These are phyloP conservation scores for Calonectria crousiana DNA, from an alignment of 2,329 filamentous ascomycete species.

Conservation along the genomic window DNA sequence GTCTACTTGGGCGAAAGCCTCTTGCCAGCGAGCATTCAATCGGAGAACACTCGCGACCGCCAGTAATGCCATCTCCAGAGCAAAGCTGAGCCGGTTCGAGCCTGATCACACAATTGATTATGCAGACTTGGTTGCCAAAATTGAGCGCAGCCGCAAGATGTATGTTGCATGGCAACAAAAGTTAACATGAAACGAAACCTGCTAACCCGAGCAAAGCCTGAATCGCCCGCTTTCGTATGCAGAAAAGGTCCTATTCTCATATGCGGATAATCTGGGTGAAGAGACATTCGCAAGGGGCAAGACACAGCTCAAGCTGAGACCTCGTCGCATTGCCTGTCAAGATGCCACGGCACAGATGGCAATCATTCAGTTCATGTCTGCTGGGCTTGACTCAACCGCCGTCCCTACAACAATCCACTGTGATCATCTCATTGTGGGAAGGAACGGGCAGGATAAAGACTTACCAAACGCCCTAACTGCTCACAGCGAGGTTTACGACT, in stretches of 20 bases:
- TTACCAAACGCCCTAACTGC: slow-evolving; percentile 88
- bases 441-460: slow-evolving; percentile 94
- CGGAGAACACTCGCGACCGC: not conserved
- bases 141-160: not conserved
- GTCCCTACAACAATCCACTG: slow-evolving; percentile 98
- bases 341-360: slow-evolving; percentile 99
- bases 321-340: slow-evolving; percentile 98
- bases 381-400: slow-evolving; percentile 93
- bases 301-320: slow-evolving; percentile 96
- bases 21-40: not conserved
- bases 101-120: not conserved
- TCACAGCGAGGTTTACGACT: slow-evolving; percentile 99
- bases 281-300: slow-evolving; percentile 96
- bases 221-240: slow-evolving; percentile 94
- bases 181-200: not conserved
- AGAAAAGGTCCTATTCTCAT: slow-evolving; percentile 99
- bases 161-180: not conserved
- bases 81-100: not conserved
- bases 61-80: not conserved
- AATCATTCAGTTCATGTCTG: slow-evolving; percentile 99
- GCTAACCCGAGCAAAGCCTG: slow-evolving; percentile 66
- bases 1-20: not conserved
- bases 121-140: not conserved
- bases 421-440: slow-evolving; percentile 98
- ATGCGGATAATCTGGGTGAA: slow-evolving; percentile 94